Conservation (phyloP, 176 grass and related monocot genomes). For the Hsuehochloa calcarea region DNA sequence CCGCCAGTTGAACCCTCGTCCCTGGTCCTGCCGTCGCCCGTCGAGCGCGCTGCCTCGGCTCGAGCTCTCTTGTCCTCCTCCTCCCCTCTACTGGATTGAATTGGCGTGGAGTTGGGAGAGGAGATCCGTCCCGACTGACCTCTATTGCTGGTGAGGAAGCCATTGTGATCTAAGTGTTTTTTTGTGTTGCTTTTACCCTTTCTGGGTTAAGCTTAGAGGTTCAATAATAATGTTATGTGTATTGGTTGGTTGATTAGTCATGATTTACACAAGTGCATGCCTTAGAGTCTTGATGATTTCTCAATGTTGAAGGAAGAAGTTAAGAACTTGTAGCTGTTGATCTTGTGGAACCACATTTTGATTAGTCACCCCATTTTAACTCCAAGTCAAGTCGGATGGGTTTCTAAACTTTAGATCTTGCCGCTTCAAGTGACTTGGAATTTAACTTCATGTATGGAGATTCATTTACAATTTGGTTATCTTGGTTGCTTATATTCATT, state of each 20-base stretch:
- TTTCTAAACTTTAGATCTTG: not conserved
- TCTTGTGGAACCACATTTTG: too few relatives aligned
- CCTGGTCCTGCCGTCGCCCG: not conserved
- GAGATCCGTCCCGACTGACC: not conserved
- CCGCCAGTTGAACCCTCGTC: not conserved
- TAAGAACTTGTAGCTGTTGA: not conserved
- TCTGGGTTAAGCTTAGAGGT: not conserved
- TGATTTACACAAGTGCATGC: not conserved
- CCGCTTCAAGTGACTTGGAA: not conserved
- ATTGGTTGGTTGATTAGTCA: not conserved
- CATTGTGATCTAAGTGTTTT: not conserved
- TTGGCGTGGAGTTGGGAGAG: not conserved
- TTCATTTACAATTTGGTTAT: not conserved
- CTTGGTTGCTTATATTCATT: not conserved
- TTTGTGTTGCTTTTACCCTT: not conserved
- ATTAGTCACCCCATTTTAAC: too few relatives aligned
- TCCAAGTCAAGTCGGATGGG: not conserved
- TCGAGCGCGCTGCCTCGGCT: not conserved
- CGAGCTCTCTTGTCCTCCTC: not conserved
- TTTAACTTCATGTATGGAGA: not conserved
- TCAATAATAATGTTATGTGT: not conserved
- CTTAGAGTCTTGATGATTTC: not conserved
- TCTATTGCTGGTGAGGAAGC: not conserved
- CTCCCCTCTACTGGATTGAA: not conserved
- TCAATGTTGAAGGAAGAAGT: too few relatives aligned